phyloP scores from a whole-genome alignment of 1,139 yeast genomes.

The Pichia sp. region DNA sequence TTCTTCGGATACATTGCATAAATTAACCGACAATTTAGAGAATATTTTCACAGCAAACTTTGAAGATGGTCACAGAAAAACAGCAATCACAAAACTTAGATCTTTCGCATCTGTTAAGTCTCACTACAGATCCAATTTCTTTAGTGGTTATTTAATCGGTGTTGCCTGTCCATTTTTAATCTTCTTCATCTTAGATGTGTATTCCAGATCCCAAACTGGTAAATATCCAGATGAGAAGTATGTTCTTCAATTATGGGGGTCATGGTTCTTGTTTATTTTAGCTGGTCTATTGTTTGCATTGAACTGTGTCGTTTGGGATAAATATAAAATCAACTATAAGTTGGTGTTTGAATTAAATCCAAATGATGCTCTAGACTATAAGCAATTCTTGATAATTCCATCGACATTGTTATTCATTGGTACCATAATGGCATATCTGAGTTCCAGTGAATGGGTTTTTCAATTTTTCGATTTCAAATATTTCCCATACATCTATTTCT shows the following conservation, averaged over 20 bases:
- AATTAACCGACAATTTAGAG: slow-evolving; percentile 59
- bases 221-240: slow-evolving; percentile 51
- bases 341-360: slow-evolving; percentile 89
- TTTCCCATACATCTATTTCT: slow-evolving; percentile 81
- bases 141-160: slow-evolving; percentile 69
- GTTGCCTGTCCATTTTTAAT: slow-evolving; percentile 61
- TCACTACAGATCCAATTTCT: slow-evolving; percentile 47
- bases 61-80: slow-evolving; percentile 71
- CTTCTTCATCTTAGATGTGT: slow-evolving; percentile 51
- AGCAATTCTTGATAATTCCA: slow-evolving; percentile 45
- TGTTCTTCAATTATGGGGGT: slow-evolving; percentile 83
- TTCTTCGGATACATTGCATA: slow-evolving; percentile 66
- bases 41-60: slow-evolving; percentile 64
- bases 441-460: slow-evolving; percentile 70
- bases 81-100: slow-evolving; percentile 70
- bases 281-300: slow-evolving; percentile 62
- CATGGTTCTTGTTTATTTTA: slow-evolving; percentile 68
- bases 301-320: slow-evolving; percentile 71
- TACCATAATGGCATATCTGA: slow-evolving; percentile 67
- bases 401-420: slow-evolving; percentile 42
- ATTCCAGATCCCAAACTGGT: slow-evolving; percentile 34
- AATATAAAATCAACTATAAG: slow-evolving; percentile 78
- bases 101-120: slow-evolving; percentile 42
- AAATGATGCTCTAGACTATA: slow-evolving; percentile 61
- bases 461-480: slow-evolving; percentile 37